Percentiles rank a stretch among this genome's conserved stretches.
Evolutionary conservation across 306 rosid genomes (phyloP).

Genomic region (Vigna angularis): DNA sequence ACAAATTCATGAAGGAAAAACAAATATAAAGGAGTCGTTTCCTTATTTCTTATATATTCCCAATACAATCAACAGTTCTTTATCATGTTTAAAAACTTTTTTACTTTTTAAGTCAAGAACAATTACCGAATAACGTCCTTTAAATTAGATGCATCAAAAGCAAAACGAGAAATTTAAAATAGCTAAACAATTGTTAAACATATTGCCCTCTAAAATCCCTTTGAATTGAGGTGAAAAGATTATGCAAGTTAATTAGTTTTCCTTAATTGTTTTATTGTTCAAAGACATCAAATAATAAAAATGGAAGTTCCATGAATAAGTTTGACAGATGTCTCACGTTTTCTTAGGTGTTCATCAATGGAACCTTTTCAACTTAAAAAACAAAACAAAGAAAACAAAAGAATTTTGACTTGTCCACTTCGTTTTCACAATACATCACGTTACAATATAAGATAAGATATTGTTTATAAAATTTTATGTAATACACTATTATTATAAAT

Average conservation of each 20-base stretch:
- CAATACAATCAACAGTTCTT: too few species aligned
- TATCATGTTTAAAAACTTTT: too few species aligned
- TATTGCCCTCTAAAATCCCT: neutral
- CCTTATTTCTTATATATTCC: too few species aligned
- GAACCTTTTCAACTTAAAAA: slow-evolving; percentile 32
- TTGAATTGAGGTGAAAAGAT: neutral
- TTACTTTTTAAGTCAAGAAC: neutral
- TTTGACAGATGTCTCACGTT: neutral
- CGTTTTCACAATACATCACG: neutral
- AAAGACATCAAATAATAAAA: slow-evolving; percentile 8
- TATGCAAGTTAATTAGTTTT: neutral
- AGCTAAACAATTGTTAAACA: too few species aligned
- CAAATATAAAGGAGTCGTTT: too few species aligned
- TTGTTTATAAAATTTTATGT: too few species aligned
- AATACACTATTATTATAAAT: too few species aligned
- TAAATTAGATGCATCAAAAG: neutral
- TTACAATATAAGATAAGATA: too few species aligned
- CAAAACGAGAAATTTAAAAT: neutral
- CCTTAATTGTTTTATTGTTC: neutral
- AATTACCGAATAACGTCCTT: neutral
- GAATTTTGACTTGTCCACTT: slow-evolving; percentile 21
- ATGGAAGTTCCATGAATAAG: neutral
- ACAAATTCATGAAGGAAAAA: neutral
- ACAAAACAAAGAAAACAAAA: neutral
- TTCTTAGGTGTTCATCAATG: slow-evolving; percentile 39